Evolutionary conservation across 106 monocot species (phyloP).

Genomic region (Dioscorea alata): DNA sequence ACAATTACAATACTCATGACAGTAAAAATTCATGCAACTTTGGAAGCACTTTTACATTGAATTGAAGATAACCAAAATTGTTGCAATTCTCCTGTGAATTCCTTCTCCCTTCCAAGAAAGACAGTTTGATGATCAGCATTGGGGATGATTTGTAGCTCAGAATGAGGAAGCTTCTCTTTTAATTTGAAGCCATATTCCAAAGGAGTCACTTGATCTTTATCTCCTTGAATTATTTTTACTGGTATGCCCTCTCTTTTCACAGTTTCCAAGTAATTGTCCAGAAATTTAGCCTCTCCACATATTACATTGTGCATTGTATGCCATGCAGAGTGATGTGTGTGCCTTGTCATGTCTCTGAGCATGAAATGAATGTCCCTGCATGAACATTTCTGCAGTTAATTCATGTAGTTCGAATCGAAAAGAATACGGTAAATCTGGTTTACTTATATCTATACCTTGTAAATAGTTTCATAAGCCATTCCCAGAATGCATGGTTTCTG

Average conservation of each 20-base stretch:
- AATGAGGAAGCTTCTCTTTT: conserved; percentile 37
- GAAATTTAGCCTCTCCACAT: conserved; percentile 55
- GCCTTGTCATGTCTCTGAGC: conserved; percentile 50
- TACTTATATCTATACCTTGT: conserved; percentile 26
- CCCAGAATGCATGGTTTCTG: conserved; percentile 74
- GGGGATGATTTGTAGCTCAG: conserved; percentile 39
- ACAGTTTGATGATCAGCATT: conserved; percentile 41
- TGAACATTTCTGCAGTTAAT: background rate
- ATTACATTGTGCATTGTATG: conserved; percentile 92
- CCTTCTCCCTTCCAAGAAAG: conserved; percentile 48
- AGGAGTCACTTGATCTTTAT: conserved; percentile 59
- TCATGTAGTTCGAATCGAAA: too few relatives aligned
- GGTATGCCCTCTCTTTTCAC: conserved; percentile 25
- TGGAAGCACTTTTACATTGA: background rate
- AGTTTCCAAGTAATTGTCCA: conserved; percentile 42
- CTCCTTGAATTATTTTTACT: conserved; percentile 56
- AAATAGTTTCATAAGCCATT: conserved; percentile 41
- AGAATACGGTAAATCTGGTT: too few relatives aligned
- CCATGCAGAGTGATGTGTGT: conserved; percentile 94
- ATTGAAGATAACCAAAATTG: conserved; percentile 31
- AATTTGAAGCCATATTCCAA: conserved; percentile 46
- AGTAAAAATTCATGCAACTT: too few relatives aligned
- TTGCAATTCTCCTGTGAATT: conserved; percentile 43
- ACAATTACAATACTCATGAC: too few relatives aligned
- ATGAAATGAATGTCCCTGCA: conserved; percentile 45